Conservation (phyloP, 2,329 filamentous ascomycete species). For the Thielaviopsis cerberus region DNA sequence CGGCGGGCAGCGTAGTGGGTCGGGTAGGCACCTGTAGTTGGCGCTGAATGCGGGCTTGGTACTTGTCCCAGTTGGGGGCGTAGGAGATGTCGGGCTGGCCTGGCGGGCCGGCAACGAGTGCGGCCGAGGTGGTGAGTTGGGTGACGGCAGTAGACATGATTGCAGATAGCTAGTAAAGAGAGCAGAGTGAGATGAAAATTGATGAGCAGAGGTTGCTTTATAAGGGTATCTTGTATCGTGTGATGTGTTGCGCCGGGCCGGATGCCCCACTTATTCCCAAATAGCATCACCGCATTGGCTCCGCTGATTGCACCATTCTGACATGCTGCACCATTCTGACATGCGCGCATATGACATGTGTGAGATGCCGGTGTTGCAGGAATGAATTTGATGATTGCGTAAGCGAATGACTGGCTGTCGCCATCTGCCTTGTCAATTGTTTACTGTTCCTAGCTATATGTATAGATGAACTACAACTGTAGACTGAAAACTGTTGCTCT, state of each 20-base stretch:
- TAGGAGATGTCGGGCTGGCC: slow-evolving; percentile 12
- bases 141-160: not conserved
- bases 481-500: too few species aligned
- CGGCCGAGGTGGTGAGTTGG: slow-evolving; percentile 11
- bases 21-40: slow-evolving; percentile 4
- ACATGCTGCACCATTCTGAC: not conserved
- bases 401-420: too few species aligned
- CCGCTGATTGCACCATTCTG: slow-evolving; percentile 6
- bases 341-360: not conserved
- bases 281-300: not conserved
- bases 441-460: not conserved
- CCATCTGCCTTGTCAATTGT: not conserved
- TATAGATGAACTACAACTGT: not conserved
- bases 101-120: slow-evolving; percentile 8
- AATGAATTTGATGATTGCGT: too few species aligned
- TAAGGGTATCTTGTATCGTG: not conserved
- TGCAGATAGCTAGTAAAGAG: not conserved
- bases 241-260: not conserved
- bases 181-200: too few species aligned
- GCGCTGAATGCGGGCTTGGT: slow-evolving; percentile 5
- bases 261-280: not conserved
- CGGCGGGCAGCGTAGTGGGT: slow-evolving; percentile 4
- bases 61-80: slow-evolving; percentile 11
- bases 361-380: too few species aligned
- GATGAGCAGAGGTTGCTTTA: too few species aligned